These are phyloP conservation scores for Prosopis cineraria DNA, from an alignment of 306 rosid genomes.

Conservation along the genomic window DNA sequence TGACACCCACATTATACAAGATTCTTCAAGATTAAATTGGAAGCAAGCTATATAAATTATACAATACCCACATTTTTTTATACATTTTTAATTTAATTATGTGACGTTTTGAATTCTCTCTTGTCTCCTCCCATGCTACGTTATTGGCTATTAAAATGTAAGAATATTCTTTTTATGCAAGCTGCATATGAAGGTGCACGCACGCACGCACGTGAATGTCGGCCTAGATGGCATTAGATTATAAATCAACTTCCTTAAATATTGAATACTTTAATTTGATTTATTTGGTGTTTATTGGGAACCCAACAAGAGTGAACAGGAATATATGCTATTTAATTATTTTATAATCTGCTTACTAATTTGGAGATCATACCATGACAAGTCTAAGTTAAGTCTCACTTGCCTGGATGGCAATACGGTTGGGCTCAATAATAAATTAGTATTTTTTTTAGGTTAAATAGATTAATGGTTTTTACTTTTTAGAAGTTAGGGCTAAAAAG, in stretches of 20 bases:
- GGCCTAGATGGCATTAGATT: conserved; percentile 3
- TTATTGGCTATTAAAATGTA: conserved; percentile 24
- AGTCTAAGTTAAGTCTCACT: conserved; percentile 28
- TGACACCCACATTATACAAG: conserved; percentile 36
- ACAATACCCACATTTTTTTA: not conserved
- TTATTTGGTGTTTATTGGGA: not conserved
- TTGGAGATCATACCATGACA: conserved; percentile 23
- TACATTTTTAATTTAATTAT: conserved; percentile 22
- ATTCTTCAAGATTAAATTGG: conserved; percentile 26
- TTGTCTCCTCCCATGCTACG: conserved; percentile 23
- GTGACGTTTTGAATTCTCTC: conserved; percentile 27
- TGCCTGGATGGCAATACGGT: conserved; percentile 33
- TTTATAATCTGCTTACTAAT: conserved; percentile 26
- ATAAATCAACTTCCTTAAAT: not conserved
- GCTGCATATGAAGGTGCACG: conserved; percentile 46
- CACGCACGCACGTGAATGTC: conserved; percentile 6
- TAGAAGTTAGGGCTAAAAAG: too few relatives aligned
- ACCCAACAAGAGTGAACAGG: conserved; percentile 32
- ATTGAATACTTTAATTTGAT: not conserved
- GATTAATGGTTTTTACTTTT: too few relatives aligned
- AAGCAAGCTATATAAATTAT: not conserved
- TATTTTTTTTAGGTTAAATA: not conserved
- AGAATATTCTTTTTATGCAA: conserved; percentile 47
- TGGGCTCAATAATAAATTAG: not conserved
- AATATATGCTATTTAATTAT: conserved; percentile 42